phyloP scores from a whole-genome alignment of 202 grass and related monocot genomes.

The Setaria viridis region DNA sequence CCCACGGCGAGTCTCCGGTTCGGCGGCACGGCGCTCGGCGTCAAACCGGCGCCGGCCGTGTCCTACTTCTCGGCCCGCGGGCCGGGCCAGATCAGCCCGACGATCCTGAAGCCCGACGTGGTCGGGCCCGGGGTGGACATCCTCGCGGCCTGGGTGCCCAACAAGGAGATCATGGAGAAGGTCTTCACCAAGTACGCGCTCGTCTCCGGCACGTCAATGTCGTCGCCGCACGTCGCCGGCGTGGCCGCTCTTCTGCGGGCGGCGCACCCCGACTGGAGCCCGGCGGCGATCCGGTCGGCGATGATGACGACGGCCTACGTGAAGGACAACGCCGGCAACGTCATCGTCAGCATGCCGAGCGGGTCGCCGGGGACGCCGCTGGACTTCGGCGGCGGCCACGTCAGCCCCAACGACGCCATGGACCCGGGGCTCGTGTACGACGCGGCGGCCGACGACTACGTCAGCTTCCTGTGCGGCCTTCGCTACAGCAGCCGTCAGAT shows the following conservation, averaged over 20 bases:
- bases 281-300: constrained; percentile 56
- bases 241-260: constrained; percentile 63
- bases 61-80: constrained; percentile 58
- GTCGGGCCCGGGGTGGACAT: constrained; percentile 54
- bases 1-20: constrained; percentile 60
- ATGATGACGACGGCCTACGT: constrained; percentile 87
- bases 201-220: constrained; percentile 64
- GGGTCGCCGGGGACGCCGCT: constrained; percentile 52
- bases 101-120: constrained; percentile 64
- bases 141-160: constrained; percentile 62
- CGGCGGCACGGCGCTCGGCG: constrained; percentile 45
- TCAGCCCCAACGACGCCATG: constrained; percentile 62
- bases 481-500: constrained; percentile 56
- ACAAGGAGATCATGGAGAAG: constrained; percentile 48
- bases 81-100: constrained; percentile 46
- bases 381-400: constrained; percentile 67
- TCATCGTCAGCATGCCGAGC: constrained; percentile 38
- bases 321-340: constrained; percentile 46
- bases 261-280: constrained; percentile 65
- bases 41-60: constrained; percentile 64
- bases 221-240: constrained; percentile 70
- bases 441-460: constrained; percentile 53
- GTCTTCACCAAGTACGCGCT: constrained; percentile 50
- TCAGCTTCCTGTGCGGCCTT: constrained; percentile 63
- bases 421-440: constrained; percentile 80